Evolutionary conservation across 2,329 filamentous ascomycete species (phyloP), one percentile per base, ranked within the genome.

Genomic region (Leptographium flavum): DNA sequence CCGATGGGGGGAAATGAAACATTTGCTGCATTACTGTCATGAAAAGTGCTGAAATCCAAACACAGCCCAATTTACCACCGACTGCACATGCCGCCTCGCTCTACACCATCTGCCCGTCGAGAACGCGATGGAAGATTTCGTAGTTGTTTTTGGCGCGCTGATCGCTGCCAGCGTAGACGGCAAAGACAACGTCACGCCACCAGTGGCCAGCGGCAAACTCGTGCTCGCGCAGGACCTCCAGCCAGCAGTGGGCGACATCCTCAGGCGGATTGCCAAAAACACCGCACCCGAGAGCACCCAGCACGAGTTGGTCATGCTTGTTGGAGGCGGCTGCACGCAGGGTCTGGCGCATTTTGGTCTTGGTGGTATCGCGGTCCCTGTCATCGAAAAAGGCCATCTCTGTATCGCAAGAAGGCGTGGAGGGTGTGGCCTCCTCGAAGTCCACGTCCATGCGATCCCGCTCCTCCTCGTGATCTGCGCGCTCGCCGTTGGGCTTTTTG

Each of bases 281-380:
- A 4, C 81, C 81, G 53, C 81, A 86, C 0, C 81, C 81, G 42
- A 86, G 56, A 0, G 81, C 80, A 0, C 81, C 81, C 2, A 87
- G 64, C 5, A 86, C 74, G 9, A 86, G 59, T 51, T 70, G 64
- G 21, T 68, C 63, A 53, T 83, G 77, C 2, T 66, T 66, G 25
- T 72, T 64, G 5, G 56, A 56, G n/a, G 69, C 79, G 2, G 78
- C 76, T 46, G 79, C 69, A 5, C 79, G 66, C 43, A 84, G 59
- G 17, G 70, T 66, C 17, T 79, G 56, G 21, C 77, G 63, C 65
- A 84, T 82, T 58, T 82, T 83, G 38, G 68, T 61, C 58, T 74
- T 76, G 53, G 72, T 81, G 33, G 74, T 51, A 0, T 68, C 60
- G n/a, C 71, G 64, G 48, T 76, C 71, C 2, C 52, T 53, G 0